Base-by-base conservation (phyloP, 352 stramenopile genomes). In the Globisporangium solare region DNA sequence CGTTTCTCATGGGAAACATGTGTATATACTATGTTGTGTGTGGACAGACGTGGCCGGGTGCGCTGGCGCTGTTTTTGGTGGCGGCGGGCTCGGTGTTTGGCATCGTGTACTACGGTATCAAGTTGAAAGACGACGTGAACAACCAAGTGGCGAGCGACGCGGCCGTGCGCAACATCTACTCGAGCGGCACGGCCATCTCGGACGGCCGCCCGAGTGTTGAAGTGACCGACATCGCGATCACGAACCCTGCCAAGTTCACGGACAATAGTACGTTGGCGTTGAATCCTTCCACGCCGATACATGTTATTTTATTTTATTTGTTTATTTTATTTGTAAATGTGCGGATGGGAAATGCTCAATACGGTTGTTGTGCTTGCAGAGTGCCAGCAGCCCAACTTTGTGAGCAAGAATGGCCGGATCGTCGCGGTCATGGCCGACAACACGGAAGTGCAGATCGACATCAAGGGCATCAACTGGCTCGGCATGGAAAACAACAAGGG, bases 401-500 rank as follows among this genome's bases (percentile, higher is more conserved):
- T 90, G 13, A 92, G 80, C 60, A 89, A 87, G 63, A 81, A 91
- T 42, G 81, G 81, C 39, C 67, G 66, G 51, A 90, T 94, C 54
- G 74, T 78, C 32, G 83, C 82, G 0, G 66, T 79, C 37, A 66
- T 84, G 49, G 69, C 68, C 27, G 67, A 73, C 37, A 77, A 73
- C 48, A 78, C 68, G 27, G 72, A 83, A 32, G 76, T 77, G 39
- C 73, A 86, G 61, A 66, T 94, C 18, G 76, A 89, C 57, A 86
- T 94, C 58, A 94, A 94, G 66, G 84, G 84, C 48, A 67, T 92
- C 49, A 94, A 91, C 70, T 94, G 84, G 84, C 74, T 88, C 39
- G 84, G 84, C 47, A 89, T 92, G 80, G 61, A 94, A 66, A 71
- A 83, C 68, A 71, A 50, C 37, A 79, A 84, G 46, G 78, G 79